Evolutionary conservation across 768 basidiomycete species (phyloP).

Genomic region (Rhodosporidiobolus sp.): DNA sequence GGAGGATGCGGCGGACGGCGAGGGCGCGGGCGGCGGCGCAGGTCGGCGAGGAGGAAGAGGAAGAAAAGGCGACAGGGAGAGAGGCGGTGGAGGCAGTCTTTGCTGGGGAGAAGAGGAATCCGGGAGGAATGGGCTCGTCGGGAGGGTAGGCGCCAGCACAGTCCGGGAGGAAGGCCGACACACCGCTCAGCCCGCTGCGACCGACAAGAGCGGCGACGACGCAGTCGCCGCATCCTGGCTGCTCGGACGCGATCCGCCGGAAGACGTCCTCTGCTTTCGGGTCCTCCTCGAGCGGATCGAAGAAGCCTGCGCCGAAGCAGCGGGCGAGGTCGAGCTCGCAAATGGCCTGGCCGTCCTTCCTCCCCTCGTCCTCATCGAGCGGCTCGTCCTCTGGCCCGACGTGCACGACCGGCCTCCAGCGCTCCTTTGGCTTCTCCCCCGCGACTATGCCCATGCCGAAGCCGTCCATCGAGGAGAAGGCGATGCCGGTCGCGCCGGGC

Average conservation of each 20-base stretch:
- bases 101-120: neutral
- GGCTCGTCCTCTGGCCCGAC: neutral
- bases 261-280: conserved; percentile 36
- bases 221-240: conserved; percentile 51
- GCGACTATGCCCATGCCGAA: conserved; percentile 45
- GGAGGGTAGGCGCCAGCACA: too few species aligned
- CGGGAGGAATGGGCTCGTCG: neutral
- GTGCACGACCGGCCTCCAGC: neutral
- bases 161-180: conserved; percentile 50
- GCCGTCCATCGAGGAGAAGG: conserved; percentile 47
- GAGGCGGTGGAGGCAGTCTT: neutral
- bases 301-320: conserved; percentile 43
- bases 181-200: conserved; percentile 47
- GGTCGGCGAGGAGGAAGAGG: conserved; percentile 3
- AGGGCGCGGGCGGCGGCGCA: conserved; percentile 52
- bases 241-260: conserved; percentile 49
- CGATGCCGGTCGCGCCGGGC: conserved; percentile 10
- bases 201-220: conserved; percentile 46
- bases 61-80: neutral
- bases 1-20: conserved; percentile 21
- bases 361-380: neutral
- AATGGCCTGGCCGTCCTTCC: neutral
- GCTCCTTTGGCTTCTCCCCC: neutral
- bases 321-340: conserved; percentile 38
- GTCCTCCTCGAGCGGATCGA: neutral